Base-by-base conservation (phyloP, 768 basidiomycete species). In the Suillus cothurnatus region DNA sequence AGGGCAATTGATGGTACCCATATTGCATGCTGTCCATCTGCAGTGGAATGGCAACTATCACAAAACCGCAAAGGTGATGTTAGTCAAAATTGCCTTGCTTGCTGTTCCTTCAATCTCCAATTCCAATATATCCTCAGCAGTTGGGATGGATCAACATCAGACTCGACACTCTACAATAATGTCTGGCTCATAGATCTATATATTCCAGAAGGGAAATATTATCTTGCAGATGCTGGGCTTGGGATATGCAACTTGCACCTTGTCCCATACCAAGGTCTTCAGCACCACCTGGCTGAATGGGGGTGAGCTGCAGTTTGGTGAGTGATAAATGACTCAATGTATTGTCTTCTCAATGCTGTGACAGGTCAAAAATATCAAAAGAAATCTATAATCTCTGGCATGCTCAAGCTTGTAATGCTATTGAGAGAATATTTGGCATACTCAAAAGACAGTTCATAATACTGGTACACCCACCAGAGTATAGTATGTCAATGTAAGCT, bases 1-100 rank as follows among this genome's bases (percentile, higher is more conserved):
- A 76, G 76, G 4, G 74, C 76, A 0, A 71, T 81, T 61, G 77
- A 80, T 71, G 77, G 81, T 1, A 73, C 77, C 1, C 73, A 78
- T 39, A 69, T 80, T 31, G 58, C 66, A 64, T 70, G 67, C 2
- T 70, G 59, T 36, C 68, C 70, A 2, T 38, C 71, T 23, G 66
- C 61, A 31, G 66, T 19, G 15, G 70, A 71, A 28, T 64, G 62
- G 39, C n/a, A 66, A 19, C 39, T 45, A 9, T 65, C 63, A 41
- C 66, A 66, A 8, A 70, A 75, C 62, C 67, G 66, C 9, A 76
- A 75, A 43, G 68, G 73, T 6, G n/a, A n/a, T 8, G 66, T 76
- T 0, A 69, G 66, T 17, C 73, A 76, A 56, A 78, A 80, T 57
- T 41, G 50, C 19, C 61, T 70, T 14, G 69, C 66, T 32, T 47